These are phyloP conservation scores for Stephania cephalantha DNA, from an alignment of 164 flowering plant genomes.

Conservation along the genomic window DNA sequence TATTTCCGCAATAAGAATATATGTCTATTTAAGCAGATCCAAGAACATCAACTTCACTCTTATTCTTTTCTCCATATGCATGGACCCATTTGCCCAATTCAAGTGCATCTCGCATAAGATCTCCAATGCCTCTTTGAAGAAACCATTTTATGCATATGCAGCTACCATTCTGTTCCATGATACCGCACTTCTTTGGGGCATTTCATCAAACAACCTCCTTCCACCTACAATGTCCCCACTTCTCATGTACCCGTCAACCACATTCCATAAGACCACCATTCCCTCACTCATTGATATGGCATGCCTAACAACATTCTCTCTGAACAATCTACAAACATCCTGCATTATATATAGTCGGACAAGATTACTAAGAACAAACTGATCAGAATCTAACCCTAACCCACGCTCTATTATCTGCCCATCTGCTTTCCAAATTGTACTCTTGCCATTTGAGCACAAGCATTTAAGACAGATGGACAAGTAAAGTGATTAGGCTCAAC, in stretches of 20 bases:
- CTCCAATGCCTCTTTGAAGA: slow-evolving; percentile 49
- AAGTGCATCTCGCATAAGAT: slow-evolving; percentile 53
- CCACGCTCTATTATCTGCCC: slow-evolving; percentile 34
- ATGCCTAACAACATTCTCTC: slow-evolving; percentile 4
- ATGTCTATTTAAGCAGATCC: slow-evolving; percentile 59
- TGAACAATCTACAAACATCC: slow-evolving; percentile 32
- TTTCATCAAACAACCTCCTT: slow-evolving; percentile 39
- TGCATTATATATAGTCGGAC: slow-evolving; percentile 41
- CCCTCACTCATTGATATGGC: slow-evolving; percentile 23
- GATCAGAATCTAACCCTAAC: slow-evolving; percentile 28
- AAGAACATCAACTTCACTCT: slow-evolving; percentile 41
- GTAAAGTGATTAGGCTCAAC: slow-evolving; percentile 41
- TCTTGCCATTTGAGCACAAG: slow-evolving; percentile 31
- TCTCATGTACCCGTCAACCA: slow-evolving; percentile 55
- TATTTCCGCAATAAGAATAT: slow-evolving; percentile 53
- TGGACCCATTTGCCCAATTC: slow-evolving; percentile 58
- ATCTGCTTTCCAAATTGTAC: slow-evolving; percentile 41
- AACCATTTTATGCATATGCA: slow-evolving; percentile 50
- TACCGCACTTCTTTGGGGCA: slow-evolving; percentile 53
- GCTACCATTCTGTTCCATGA: slow-evolving; percentile 68
- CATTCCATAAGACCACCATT: slow-evolving; percentile 57
- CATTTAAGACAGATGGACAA: slow-evolving; percentile 48
- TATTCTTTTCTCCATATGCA: slow-evolving; percentile 39
- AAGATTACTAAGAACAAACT: slow-evolving; percentile 46
- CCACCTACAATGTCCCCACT: slow-evolving; percentile 34